phyloP scores from a whole-genome alignment of 2,329 filamentous ascomycete genomes.

The Paecilomyces niveus region DNA sequence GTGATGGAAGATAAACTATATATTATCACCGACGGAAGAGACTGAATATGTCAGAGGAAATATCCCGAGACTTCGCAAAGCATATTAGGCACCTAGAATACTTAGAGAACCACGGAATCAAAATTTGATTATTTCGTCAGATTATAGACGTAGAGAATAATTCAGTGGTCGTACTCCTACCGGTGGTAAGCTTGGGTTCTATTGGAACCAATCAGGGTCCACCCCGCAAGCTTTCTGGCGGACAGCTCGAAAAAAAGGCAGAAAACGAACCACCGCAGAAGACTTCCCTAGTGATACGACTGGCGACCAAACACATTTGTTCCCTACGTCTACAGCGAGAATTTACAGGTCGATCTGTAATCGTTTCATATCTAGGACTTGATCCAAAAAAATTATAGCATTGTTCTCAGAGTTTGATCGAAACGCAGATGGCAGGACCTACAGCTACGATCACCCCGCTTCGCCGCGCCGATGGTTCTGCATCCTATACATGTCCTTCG shows the following conservation, averaged over 20 bases:
- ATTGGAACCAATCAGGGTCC: conserved; percentile 4
- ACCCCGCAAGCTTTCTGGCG: conserved; percentile 1
- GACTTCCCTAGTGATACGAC: not conserved
- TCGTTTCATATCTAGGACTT: not conserved
- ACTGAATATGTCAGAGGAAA: no score
- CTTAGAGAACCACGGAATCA: no score
- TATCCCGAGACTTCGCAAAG: no score
- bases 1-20: no score
- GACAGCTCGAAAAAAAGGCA: not conserved
- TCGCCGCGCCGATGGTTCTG: conserved; percentile 33
- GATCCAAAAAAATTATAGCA: not conserved
- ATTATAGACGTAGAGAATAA: no score
- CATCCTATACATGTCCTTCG: conserved; percentile 33
- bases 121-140: no score
- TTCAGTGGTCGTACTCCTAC: no score
- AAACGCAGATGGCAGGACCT: conserved; percentile 26
- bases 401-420: not conserved
- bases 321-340: no score
- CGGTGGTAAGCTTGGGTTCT: not conserved
- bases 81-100: no score
- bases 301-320: not conserved
- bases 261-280: not conserved
- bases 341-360: not conserved
- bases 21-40: no score
- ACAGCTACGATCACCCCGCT: conserved; percentile 26